Percentiles rank a stretch among this genome's conserved stretches.
phyloP scores from a whole-genome alignment of 2,329 filamentous ascomycete genomes.

The Trichoderma polysporum region DNA sequence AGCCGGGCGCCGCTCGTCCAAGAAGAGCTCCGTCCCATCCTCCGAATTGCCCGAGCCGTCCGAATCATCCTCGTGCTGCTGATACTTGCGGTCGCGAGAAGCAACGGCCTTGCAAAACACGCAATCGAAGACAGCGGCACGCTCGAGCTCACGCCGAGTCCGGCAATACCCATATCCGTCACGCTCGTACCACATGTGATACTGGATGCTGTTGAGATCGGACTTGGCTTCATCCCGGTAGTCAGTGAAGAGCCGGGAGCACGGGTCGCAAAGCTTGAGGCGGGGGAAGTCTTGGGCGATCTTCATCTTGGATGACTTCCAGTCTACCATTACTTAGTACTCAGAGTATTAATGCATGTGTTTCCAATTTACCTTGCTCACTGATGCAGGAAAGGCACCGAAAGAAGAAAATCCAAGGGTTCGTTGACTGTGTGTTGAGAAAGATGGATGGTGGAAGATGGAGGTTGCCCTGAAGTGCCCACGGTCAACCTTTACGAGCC shows the following conservation, averaged over 20 bases:
- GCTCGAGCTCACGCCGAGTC: neutral
- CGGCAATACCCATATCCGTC: neutral
- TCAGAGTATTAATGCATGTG: neutral
- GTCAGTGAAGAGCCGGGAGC: conserved; percentile 1
- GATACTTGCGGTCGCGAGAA: neutral
- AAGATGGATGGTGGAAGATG: neutral
- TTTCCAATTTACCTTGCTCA: neutral
- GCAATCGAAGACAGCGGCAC: neutral
- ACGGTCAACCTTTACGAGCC: neutral
- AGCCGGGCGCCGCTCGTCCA: neutral
- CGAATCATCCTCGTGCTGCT: neutral
- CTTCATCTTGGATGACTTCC: neutral
- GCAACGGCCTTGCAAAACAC: neutral
- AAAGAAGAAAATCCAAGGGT: neutral
- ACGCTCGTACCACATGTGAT: conserved; percentile 6
- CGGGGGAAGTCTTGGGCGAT: neutral
- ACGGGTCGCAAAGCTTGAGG: neutral
- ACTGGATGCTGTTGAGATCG: neutral
- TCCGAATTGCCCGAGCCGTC: neutral
- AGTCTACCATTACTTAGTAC: neutral
- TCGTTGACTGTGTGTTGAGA: neutral
- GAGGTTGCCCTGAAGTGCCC: neutral
- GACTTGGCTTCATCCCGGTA: neutral
- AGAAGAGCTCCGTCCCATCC: neutral
- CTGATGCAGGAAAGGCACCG: neutral